phyloP scores from a whole-genome alignment of 1,139 yeast species.

The Candida sp. region DNA sequence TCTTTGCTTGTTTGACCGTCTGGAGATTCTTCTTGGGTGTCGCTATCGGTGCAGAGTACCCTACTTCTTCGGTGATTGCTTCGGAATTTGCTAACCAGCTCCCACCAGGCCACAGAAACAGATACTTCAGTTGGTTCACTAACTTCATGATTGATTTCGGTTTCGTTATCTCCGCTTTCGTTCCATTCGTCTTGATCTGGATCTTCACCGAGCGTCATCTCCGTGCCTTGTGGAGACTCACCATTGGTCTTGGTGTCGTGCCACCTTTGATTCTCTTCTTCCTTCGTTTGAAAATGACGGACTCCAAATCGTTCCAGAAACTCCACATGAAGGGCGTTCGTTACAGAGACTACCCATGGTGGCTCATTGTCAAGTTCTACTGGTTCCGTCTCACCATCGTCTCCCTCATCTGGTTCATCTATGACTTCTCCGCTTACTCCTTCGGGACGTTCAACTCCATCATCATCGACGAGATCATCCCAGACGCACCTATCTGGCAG shows the following conservation, averaged over 20 bases:
- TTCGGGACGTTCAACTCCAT: constrained; percentile 83
- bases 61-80: constrained; percentile 92
- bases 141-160: constrained; percentile 89
- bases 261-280: constrained; percentile 82
- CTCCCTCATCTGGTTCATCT: constrained; percentile 86
- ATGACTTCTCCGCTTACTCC: constrained; percentile 87
- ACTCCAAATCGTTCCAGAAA: constrained; percentile 72
- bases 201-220: constrained; percentile 74
- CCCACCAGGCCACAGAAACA: constrained; percentile 82
- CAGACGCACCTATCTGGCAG: constrained; percentile 53
- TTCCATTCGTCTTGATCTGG: constrained; percentile 86
- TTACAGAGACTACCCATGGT: constrained; percentile 58
- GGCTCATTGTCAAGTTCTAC: constrained; percentile 75
- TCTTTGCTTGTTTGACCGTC: constrained; percentile 81
- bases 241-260: constrained; percentile 93
- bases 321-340: constrained; percentile 66
- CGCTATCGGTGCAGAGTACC: constrained; percentile 91
- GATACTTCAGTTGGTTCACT: constrained; percentile 91
- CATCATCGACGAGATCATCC: constrained; percentile 63
- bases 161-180: constrained; percentile 83
- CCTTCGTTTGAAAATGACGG: constrained; percentile 75
- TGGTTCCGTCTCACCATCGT: constrained; percentile 80
- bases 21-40: constrained; percentile 89
- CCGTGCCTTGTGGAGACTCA: constrained; percentile 88
- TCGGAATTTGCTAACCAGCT: constrained; percentile 87